Evolutionary conservation across 2,329 filamentous ascomycete species (phyloP).

Genomic region (Venturia oleaginea): DNA sequence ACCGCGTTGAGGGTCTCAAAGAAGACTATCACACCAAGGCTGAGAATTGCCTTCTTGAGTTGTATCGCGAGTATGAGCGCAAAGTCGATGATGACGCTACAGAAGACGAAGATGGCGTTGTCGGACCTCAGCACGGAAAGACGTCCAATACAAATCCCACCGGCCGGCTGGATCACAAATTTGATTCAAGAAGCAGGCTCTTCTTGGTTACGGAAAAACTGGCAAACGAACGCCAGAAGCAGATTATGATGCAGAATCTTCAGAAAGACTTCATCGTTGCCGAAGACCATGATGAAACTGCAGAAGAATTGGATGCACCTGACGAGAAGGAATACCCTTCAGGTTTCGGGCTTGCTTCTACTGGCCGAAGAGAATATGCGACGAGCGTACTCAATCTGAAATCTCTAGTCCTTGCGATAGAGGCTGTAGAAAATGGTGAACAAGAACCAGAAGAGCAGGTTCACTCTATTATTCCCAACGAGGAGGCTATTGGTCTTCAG

Average conservation of each 20-base stretch:
- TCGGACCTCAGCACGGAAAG: constrained; percentile 21
- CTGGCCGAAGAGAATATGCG: constrained; percentile 30
- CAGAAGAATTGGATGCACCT: constrained; percentile 15
- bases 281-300: constrained; percentile 6
- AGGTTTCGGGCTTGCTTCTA: constrained; percentile 21
- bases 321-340: constrained; percentile 27
- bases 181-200: constrained; percentile 32
- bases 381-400: constrained; percentile 29
- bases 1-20: constrained; percentile 24
- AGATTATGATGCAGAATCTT: not conserved
- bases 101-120: constrained; percentile 32
- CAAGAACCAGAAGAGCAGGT: constrained; percentile 15
- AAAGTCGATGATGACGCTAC: constrained; percentile 28
- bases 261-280: constrained; percentile 2
- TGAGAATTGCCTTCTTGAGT: constrained; percentile 29
- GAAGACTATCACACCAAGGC: constrained; percentile 27
- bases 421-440: constrained; percentile 27
- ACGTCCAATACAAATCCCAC: constrained; percentile 21
- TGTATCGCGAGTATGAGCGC: constrained; percentile 27
- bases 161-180: constrained; percentile 23
- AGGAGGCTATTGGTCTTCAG: constrained; percentile 32
- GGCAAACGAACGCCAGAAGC: not conserved
- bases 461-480: constrained; percentile 29
- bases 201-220: constrained; percentile 29
- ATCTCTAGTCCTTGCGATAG: constrained; percentile 26